Evolutionary conservation across 306 rosid genomes (phyloP).

Genomic region (Quercus robur): DNA sequence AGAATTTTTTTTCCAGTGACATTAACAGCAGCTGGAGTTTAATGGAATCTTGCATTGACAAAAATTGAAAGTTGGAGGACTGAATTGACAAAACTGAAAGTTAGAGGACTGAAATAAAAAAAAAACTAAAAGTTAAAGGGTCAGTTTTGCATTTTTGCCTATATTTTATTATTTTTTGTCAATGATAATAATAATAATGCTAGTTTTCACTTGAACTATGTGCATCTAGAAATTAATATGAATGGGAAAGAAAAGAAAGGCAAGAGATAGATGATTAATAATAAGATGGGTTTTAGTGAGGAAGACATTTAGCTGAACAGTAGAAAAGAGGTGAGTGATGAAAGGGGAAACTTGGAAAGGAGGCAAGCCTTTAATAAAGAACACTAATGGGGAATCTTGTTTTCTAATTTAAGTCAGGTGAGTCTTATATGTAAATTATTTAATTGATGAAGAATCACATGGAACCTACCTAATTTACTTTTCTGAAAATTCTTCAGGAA

Average conservation of each 20-base stretch:
- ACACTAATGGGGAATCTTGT: constrained; percentile 5
- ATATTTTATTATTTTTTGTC: no score
- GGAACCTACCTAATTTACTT: background rate
- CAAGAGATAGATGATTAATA: background rate
- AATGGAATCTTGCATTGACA: no score
- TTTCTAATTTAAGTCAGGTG: constrained; percentile 19
- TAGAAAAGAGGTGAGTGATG: background rate
- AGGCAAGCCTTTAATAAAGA: background rate
- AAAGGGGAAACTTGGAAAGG: constrained; percentile 11
- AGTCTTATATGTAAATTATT: background rate
- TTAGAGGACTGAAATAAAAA: no score
- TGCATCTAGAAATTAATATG: background rate
- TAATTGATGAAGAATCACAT: background rate
- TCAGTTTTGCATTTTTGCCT: no score
- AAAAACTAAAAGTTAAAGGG: no score
- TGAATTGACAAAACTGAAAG: no score
- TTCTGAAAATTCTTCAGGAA: background rate
- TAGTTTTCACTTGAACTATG: no score
- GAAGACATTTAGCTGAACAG: background rate
- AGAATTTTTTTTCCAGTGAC: no score
- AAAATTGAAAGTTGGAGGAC: no score
- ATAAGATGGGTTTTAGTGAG: background rate
- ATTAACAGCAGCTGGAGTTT: no score
- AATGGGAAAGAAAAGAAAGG: background rate
- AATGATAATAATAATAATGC: no score